Conservation (phyloP, 495 filamentous ascomycete species). For the Immersiella caudata region DNA sequence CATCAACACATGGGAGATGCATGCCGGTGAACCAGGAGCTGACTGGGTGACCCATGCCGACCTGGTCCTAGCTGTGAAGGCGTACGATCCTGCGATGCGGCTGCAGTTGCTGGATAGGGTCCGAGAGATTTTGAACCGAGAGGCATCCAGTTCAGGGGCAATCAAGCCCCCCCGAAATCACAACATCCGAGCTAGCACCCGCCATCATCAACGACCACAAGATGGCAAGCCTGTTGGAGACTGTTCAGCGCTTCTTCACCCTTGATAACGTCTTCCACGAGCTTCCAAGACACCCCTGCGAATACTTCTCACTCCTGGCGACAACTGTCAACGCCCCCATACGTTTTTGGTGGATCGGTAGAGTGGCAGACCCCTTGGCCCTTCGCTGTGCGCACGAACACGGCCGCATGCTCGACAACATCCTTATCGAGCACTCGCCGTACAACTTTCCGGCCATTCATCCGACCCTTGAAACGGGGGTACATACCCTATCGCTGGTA, state of each 20-base stretch:
- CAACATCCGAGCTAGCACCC: not conserved
- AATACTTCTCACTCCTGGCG: not conserved
- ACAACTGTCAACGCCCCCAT: not conserved
- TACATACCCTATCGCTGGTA: not conserved
- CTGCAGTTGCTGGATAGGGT: not conserved
- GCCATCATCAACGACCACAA: not conserved
- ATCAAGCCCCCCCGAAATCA: not conserved
- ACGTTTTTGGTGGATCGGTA: not conserved
- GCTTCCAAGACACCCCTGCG: not conserved
- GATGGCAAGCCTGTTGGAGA: not conserved
- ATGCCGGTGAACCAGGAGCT: not conserved
- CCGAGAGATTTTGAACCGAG: not conserved
- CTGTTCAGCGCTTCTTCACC: not conserved
- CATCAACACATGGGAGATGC: not conserved
- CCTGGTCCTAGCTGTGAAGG: not conserved
- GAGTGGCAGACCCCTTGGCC: not conserved
- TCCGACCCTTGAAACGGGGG: not conserved
- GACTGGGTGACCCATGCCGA: slow-evolving; percentile 1
- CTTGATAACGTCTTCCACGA: not conserved
- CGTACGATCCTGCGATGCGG: not conserved
- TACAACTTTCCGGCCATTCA: not conserved
- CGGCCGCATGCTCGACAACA: not conserved
- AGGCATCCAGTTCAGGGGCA: not conserved
- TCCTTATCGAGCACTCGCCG: not conserved
- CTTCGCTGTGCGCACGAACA: not conserved